Evolutionary conservation across 1,284 basidiomycete species (phyloP), one percentile per base, ranked within the genome.

Genomic region (Leccinum huronense): DNA sequence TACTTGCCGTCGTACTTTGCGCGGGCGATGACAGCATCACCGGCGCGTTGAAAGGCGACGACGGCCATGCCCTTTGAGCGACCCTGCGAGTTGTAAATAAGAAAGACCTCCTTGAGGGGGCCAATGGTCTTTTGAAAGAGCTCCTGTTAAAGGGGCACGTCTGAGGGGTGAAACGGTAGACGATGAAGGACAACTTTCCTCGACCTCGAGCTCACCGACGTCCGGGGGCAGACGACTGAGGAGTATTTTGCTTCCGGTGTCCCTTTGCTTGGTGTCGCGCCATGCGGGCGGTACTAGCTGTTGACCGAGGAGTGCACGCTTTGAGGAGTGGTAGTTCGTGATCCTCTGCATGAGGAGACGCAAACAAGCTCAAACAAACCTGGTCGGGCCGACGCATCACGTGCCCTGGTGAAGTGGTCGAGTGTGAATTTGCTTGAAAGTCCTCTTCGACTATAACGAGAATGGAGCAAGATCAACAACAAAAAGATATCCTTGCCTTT

Each of bases 21-120:
- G 34, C 84, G 81, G 11, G 89, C 90, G 56, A 84, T 67, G 2
- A 72, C 76, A 6, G 90, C 90, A 73, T 90, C 88, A 1, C 79
- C 84, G 5, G 81, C 67, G 40, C 86, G 81, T 67, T 85, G 81
- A 70, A 91, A 91, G 1, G 79, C 70, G 2, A 91, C 86, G 19
- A 91, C 75, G 2, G 89, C 89, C 88, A 91, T 90, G 14, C 89
- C 89, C 70, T 88, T 89, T 58, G 89, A 88, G 62, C 79, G 80
- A 0, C 84, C 89, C 69, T 89, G 86, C 3, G 82, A 84, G 73
- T 91, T 91, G 77, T 89, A 88, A 14, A 91, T 81, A 68, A 91
- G 71, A 67, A 91, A 87, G 33, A 79, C 80, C 34, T 90, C 88
- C 70, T 82, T 86, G 64, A 91, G 73, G 0, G 89, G 88, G 1